Base-by-base conservation (phyloP, 2,329 filamentous ascomycete genomes). In the Phialemoniopsis sp. region DNA sequence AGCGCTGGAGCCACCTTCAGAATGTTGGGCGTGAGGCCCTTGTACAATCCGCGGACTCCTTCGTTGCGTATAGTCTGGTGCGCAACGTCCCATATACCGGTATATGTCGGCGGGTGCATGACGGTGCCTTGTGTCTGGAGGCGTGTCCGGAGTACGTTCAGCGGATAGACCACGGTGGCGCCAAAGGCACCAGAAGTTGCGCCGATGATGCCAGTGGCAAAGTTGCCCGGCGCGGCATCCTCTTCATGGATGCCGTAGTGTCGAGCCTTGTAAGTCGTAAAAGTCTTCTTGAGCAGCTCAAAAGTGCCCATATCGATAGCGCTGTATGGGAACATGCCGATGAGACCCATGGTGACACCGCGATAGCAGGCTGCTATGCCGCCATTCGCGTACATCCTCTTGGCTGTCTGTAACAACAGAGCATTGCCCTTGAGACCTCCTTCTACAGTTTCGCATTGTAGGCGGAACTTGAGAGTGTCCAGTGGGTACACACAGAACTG, bases 311-410 rank as follows among this genome's bases (percentile, higher is more conserved):
- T 84, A 58, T 98, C 93, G 56, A 98, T 94, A 36, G 93, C 93
- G 32, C 89, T 91, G 61, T 97, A 98, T 0, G 93, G 93, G 54
- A 98, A 98, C 82, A 97, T 96, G 58, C 93, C 93, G 37, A 96
- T 68, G 4, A 98, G 74, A 13, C 93, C 93, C 78, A 97, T 93
- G 0, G 89, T 90, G 28, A 98, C 76, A 31, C 93, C 93, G 39
- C 91, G 88, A 62, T 97, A 98, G 46, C 89, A 91, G 7, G 87
- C 76, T 26, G 78, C 71, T 19, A 90, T 50, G 16, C 88, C 88
- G 42, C 87, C 86, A 43, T 82, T 78, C 31, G 73, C 76, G 71
- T 83, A 89, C 85, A 98, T 95, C 59, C 89, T 95, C 58, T 78
- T 76, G 3, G 87, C 87, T 1, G 91, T 97, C 36, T 85, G 81